These are phyloP conservation scores for Torulaspora maleeae DNA, from an alignment of 805 yeast species.

Conservation along the genomic window DNA sequence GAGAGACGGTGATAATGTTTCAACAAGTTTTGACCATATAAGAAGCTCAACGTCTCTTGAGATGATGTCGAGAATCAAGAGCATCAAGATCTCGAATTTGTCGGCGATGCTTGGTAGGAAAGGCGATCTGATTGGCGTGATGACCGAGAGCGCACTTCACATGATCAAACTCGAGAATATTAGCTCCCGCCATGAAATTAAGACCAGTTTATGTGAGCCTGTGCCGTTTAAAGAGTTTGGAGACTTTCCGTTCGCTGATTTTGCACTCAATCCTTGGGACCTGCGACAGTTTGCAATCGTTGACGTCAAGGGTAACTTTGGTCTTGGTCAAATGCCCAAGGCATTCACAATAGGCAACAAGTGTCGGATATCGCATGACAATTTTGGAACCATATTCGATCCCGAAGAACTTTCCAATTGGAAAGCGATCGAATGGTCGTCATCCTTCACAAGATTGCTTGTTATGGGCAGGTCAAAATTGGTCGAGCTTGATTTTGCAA, in stretches of 20 bases:
- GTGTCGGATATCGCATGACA: conserved; percentile 10
- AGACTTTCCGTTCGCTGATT: conserved; percentile 43
- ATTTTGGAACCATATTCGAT: conserved; percentile 37
- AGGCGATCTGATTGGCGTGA: conserved; percentile 35
- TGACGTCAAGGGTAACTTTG: conserved; percentile 53
- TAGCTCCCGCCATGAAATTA: conserved; percentile 11
- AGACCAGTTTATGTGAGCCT: conserved; percentile 23
- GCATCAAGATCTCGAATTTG: conserved; percentile 36
- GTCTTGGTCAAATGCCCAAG: conserved; percentile 34
- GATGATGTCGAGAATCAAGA: conserved; percentile 40
- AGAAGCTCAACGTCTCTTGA: conserved; percentile 16
- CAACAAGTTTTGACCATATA: neutral
- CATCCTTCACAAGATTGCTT: conserved; percentile 29
- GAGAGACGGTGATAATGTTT: neutral
- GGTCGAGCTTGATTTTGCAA: conserved; percentile 31
- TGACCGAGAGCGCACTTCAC: conserved; percentile 38
- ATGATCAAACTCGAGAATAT: conserved; percentile 32
- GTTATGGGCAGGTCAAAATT: conserved; percentile 44
- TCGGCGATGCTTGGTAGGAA: conserved; percentile 22
- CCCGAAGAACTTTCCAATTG: conserved; percentile 52
- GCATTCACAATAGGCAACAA: conserved; percentile 8
- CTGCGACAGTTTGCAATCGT: conserved; percentile 39
- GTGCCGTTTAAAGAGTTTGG: conserved; percentile 25
- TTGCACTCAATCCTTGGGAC: conserved; percentile 43
- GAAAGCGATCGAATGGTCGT: conserved; percentile 48